Conservation (phyloP, 345 rosid species). For the Triadica sebifera region DNA sequence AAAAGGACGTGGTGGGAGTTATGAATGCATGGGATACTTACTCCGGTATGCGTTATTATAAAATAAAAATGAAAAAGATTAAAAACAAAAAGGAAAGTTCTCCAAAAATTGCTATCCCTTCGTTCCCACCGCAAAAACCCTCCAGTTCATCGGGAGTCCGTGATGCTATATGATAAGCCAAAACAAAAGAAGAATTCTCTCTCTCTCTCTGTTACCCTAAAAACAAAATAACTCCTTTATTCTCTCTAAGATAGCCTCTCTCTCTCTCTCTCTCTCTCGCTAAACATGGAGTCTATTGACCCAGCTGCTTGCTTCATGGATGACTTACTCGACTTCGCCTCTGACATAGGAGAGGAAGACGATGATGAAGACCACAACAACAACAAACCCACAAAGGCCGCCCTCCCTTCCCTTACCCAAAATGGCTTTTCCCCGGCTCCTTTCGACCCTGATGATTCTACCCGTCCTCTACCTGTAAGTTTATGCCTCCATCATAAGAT, state of each 20-base stretch:
- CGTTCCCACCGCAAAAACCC: conserved; percentile 25
- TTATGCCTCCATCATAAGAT: background rate
- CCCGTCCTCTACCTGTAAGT: conserved; percentile 39
- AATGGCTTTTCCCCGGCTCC: conserved; percentile 17
- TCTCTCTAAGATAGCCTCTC: background rate
- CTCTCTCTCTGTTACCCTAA: conserved; percentile 3
- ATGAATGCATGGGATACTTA: conserved; percentile 4
- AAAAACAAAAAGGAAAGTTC: background rate
- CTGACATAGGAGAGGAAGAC: conserved; percentile 40
- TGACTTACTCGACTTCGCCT: conserved; percentile 44
- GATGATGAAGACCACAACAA: conserved; percentile 27
- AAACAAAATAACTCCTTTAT: too few relatives aligned
- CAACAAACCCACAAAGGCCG: conserved; percentile 22
- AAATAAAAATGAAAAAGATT: background rate
- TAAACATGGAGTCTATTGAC: conserved; percentile 40
- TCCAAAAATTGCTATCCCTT: conserved; percentile 13
- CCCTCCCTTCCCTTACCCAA: conserved; percentile 22
- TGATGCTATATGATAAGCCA: too few relatives aligned
- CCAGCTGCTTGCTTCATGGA: conserved; percentile 33
- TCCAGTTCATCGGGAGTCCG: conserved; percentile 22
- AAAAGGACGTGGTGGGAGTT: conserved; percentile 4
- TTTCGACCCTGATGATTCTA: conserved; percentile 12
- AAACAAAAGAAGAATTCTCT: background rate
- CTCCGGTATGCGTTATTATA: conserved; percentile 16
- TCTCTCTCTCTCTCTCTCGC: background rate